A percentile compares a stretch with the other conserved stretches of the same genome.
These are phyloP conservation scores for Termitomyces sp. DNA, from an alignment of 768 basidiomycete species.

Conservation along the genomic window DNA sequence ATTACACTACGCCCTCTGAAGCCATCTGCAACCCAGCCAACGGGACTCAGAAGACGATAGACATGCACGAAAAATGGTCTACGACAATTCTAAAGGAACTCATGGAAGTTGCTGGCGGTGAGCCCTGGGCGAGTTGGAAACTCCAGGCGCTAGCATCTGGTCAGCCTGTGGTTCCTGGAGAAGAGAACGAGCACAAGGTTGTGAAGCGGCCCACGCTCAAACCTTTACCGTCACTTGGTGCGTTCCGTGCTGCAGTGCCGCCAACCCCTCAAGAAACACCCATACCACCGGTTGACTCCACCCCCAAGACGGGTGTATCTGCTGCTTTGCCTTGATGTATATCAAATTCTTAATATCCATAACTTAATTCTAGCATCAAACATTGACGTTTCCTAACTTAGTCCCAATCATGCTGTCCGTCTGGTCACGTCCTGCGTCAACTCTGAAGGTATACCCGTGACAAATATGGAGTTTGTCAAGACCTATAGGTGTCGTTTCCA, in stretches of 20 bases:
- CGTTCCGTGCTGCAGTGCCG: conserved; percentile 9
- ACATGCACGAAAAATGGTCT: conserved; percentile 68
- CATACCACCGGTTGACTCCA: conserved; percentile 4
- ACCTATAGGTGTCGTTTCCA: background rate
- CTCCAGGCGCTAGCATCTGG: conserved; percentile 42
- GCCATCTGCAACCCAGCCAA: conserved; percentile 33
- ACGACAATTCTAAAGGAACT: conserved; percentile 64
- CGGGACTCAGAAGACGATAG: conserved; percentile 43
- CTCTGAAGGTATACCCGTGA: background rate
- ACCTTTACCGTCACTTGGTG: conserved; percentile 22
- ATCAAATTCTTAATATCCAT: background rate
- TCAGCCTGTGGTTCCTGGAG: conserved; percentile 45
- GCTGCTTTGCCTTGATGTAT: conserved; percentile 21
- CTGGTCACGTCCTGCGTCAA: background rate
- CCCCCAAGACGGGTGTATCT: conserved; percentile 20
- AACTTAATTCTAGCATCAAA: conserved; percentile 1
- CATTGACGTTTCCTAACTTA: background rate
- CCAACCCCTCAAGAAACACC: background rate
- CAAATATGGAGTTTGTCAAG: background rate
- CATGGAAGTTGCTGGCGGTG: conserved; percentile 63
- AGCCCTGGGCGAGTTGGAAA: conserved; percentile 57
- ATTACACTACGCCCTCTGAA: background rate
- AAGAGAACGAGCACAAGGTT: conserved; percentile 26
- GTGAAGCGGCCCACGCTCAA: conserved; percentile 18
- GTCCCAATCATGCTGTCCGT: background rate